A percentile compares a stretch with the other conserved stretches of the same genome.
phyloP scores from a whole-genome alignment of 2,329 filamentous ascomycete genomes.

The Epichloe baconii region DNA sequence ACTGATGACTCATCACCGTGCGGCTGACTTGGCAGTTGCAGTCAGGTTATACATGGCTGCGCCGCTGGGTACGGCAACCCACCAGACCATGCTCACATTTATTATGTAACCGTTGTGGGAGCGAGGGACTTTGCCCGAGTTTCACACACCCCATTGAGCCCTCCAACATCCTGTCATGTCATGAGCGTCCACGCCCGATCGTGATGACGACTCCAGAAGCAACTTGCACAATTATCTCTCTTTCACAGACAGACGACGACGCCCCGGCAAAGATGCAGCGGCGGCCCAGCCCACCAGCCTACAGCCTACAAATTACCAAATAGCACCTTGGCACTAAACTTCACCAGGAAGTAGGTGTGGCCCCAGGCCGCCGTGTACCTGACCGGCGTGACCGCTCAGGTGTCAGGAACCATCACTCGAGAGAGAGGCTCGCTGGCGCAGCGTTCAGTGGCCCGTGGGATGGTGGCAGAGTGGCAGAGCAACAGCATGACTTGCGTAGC shows the following conservation, averaged over 20 bases:
- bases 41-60: no score
- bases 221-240: background rate
- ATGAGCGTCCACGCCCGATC: slow-evolving; percentile 10
- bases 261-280: slow-evolving; percentile 19
- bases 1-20: no score
- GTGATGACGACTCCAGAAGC: slow-evolving; percentile 19
- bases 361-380: slow-evolving; percentile 1
- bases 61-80: no score
- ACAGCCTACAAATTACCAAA: no score
- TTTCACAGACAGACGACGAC: slow-evolving; percentile 5
- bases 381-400: slow-evolving; percentile 11
- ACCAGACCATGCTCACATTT: no score
- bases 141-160: no score
- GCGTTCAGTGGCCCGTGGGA: slow-evolving; percentile 1
- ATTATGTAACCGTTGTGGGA: no score
- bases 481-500: slow-evolving; percentile 2
- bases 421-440: background rate
- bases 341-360: slow-evolving; percentile 13
- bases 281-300: no score
- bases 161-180: no score
- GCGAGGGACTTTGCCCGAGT: no score
- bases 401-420: slow-evolving; percentile 14
- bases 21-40: no score
- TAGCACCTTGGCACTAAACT: slow-evolving; percentile 13
- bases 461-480: background rate